Percentiles rank a stretch among this genome's conserved stretches.
Conservation (phyloP, 768 basidiomycete species). For the Mycena kentingensis region DNA sequence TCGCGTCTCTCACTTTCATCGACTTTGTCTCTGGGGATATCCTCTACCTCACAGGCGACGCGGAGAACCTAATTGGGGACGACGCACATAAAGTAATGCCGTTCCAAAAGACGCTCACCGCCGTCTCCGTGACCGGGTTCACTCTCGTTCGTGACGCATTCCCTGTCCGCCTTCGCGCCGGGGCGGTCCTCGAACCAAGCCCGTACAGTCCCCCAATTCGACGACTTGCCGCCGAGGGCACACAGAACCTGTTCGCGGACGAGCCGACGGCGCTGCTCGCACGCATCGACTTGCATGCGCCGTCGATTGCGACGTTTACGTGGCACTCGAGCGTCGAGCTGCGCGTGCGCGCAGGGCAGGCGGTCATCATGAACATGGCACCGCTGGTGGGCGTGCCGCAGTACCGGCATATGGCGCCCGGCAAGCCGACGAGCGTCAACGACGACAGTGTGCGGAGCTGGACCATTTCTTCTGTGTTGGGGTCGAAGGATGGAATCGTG, state of each 20-base stretch:
- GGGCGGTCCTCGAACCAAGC: slow-evolving; percentile 35
- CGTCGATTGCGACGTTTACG: slow-evolving; percentile 56
- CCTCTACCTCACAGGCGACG: slow-evolving; percentile 63
- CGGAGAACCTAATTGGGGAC: slow-evolving; percentile 48
- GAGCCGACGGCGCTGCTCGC: slow-evolving; percentile 39
- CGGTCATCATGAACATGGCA: slow-evolving; percentile 55
- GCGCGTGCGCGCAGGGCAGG: slow-evolving; percentile 48
- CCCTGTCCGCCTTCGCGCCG: slow-evolving; percentile 48
- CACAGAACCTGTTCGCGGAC: slow-evolving; percentile 29
- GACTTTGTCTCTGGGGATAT: slow-evolving; percentile 56
- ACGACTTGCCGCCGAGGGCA: slow-evolving; percentile 50
- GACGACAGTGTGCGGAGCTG: slow-evolving; percentile 68
- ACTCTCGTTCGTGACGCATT: slow-evolving; percentile 54
- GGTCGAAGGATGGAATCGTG: too few species aligned
- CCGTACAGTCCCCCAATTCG: slow-evolving; percentile 64
- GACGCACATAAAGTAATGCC: slow-evolving; percentile 59
- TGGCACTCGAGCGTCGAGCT: slow-evolving; percentile 42
- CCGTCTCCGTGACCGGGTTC: slow-evolving; percentile 53
- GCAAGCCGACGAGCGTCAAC: slow-evolving; percentile 47
- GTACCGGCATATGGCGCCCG: slow-evolving; percentile 55
- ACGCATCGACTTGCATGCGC: slow-evolving; percentile 44
- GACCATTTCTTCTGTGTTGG: slow-evolving; percentile 50
- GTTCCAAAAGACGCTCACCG: slow-evolving; percentile 51
- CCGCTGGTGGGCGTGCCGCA: slow-evolving; percentile 47
- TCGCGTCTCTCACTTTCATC: slow-evolving; percentile 60